Conservation (phyloP, 2,329 filamentous ascomycete species). For the Dactylonectria macrodidyma region DNA sequence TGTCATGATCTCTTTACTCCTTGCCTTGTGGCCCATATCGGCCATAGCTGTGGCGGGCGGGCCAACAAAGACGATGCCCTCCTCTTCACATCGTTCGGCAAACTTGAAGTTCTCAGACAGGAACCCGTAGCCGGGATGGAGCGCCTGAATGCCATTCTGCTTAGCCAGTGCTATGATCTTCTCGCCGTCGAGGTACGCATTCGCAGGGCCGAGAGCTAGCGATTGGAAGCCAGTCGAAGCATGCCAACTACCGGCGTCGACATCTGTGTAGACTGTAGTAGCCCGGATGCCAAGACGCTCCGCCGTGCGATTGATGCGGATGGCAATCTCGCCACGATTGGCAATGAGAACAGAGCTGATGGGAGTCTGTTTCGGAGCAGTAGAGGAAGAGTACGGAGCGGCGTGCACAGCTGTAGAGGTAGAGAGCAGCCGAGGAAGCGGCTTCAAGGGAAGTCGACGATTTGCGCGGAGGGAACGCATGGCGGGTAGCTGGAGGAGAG, state of each 20-base stretch:
- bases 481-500: conserved; percentile 37
- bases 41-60: conserved; percentile 86
- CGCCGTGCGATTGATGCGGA: conserved; percentile 92
- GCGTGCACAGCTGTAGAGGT: conserved; percentile 52
- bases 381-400: conserved; percentile 48
- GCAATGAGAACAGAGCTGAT: conserved; percentile 92
- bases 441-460: conserved; percentile 64
- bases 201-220: conserved; percentile 85
- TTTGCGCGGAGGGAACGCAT: conserved; percentile 72
- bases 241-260: conserved; percentile 90
- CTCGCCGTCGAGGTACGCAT: conserved; percentile 93
- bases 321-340: conserved; percentile 96
- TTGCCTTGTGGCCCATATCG: conserved; percentile 94
- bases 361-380: conserved; percentile 59
- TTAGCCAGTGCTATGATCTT: conserved; percentile 92
- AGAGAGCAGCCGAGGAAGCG: conserved; percentile 58
- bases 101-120: conserved; percentile 95
- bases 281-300: conserved; percentile 90
- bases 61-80: conserved; percentile 94
- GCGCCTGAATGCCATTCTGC: conserved; percentile 86
- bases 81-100: conserved; percentile 88
- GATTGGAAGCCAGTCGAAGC: conserved; percentile 87
- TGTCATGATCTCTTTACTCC: conserved; percentile 97
- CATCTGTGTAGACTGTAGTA: conserved; percentile 95
- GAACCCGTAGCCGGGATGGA: conserved; percentile 98